Conservation (phyloP, 371 early-diverging fungal genomes). For the Mortierella sp. region DNA sequence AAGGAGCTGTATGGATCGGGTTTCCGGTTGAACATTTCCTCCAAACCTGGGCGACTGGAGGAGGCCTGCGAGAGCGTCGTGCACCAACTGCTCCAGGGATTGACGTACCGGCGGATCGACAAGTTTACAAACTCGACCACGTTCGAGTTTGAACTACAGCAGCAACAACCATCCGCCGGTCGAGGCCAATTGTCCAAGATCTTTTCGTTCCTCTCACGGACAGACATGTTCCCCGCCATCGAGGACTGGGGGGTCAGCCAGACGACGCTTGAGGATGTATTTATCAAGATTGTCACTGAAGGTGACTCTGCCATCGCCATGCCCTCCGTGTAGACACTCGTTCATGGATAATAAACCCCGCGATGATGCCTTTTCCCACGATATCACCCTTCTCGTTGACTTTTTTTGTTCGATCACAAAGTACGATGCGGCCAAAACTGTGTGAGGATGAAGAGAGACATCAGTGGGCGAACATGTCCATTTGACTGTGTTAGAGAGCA, state of each 20-base stretch:
- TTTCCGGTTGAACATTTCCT: conserved; percentile 61
- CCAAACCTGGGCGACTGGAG: not conserved
- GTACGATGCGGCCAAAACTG: no score
- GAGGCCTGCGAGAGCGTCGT: conserved; percentile 51
- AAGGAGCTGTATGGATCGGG: conserved; percentile 79
- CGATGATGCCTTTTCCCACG: no score
- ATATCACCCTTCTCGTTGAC: no score
- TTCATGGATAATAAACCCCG: no score
- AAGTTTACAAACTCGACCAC: conserved; percentile 59
- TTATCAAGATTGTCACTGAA: conserved; percentile 63
- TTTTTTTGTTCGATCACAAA: no score
- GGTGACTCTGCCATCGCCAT: conserved; percentile 56
- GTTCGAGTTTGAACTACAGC: conserved; percentile 62
- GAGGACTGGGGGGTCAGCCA: conserved; percentile 76
- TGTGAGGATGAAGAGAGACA: no score
- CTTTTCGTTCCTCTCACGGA: conserved; percentile 27
- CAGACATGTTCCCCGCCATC: conserved; percentile 45
- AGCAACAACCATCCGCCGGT: conserved; percentile 21
- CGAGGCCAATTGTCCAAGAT: conserved; percentile 52
- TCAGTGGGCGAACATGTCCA: no score
- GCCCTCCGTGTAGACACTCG: no score
- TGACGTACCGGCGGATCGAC: conserved; percentile 42
- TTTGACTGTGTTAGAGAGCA: no score
- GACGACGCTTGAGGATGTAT: conserved; percentile 73
- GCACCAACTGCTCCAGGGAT: conserved; percentile 14